Base-by-base conservation (phyloP, 257 asterid genomes). In the Petrea volubilis region DNA sequence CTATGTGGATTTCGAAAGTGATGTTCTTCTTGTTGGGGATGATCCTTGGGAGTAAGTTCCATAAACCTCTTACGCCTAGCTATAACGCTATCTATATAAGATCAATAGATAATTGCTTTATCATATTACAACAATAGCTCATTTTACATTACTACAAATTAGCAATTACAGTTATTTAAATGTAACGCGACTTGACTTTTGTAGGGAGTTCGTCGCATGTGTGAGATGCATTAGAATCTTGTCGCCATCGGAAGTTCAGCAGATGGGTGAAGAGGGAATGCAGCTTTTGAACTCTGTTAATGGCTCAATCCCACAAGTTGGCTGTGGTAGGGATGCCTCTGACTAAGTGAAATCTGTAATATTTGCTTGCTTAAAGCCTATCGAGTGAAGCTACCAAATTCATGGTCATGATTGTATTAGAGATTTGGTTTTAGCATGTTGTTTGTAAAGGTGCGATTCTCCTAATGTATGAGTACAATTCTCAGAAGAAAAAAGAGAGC, bases 211-310 rank as follows among this genome's bases (percentile, higher is more conserved):
- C 31, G 96, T 91, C 11, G 90, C 91, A 23, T 91, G 97, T 53
- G 97, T 91, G 4, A 85, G 77, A 25, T 91, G 97, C 84, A 91
- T 91, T 70, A 82, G 97, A 69, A 91, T 91, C 25, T 68, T 91
- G 41, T 91, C 96, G 38, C 97, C 97, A 1, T 53, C 84, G 38
- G 97, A 91, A 82, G 97, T 91, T 51, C 85, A 89, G 82, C 96
- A 89, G 81, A 89, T 91, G 97, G 96, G 97, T 1, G 96, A 91
- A 74, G 97, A 89, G 52, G 96, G 97, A 51, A 91, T 87, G 97
- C 96, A 84, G 79, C 90, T 91, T 52, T 56, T 91, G 28, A 88
- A 85, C 77, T 81, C 94, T 0, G 90, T 79, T 12, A 82, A 73
- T 3, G n/a, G 43, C 6, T 38, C 43, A 38, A 7, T 12, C n/a